A percentile compares a stretch with the other conserved stretches of the same genome.
These are phyloP conservation scores for Aspergillus oerlinghausenensis DNA, from an alignment of 2,329 filamentous ascomycete genomes.

Conservation along the genomic window DNA sequence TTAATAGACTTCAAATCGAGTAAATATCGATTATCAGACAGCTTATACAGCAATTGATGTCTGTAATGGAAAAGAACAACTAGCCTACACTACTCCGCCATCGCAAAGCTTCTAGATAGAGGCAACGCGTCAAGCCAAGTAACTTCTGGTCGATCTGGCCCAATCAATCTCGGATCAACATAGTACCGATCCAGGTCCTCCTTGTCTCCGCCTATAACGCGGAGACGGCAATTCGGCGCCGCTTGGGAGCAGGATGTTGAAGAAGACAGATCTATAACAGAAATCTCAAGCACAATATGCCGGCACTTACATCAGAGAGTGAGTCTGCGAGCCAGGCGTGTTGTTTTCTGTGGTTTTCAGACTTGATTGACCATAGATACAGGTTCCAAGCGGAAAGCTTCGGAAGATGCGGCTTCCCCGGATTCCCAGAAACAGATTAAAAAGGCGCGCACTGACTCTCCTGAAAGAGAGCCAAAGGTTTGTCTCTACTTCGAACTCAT, in stretches of 20 bases:
- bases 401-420: constrained; percentile 43
- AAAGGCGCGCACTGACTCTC: constrained; percentile 47
- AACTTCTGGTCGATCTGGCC: constrained; percentile 16
- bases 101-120: not conserved
- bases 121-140: not conserved
- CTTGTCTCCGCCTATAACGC: constrained; percentile 10
- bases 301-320: constrained; percentile 29
- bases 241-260: not conserved
- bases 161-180: constrained; percentile 18
- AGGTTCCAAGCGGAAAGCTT: constrained; percentile 47
- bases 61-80: constrained; percentile 1
- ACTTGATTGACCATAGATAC: constrained; percentile 8
- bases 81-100: not conserved
- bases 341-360: not conserved
- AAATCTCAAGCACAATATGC: constrained; percentile 17
- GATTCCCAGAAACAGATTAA: constrained; percentile 43
- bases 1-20: not conserved
- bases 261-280: constrained; percentile 1
- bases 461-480: constrained; percentile 34
- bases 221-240: constrained; percentile 12
- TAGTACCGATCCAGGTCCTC: constrained; percentile 19
- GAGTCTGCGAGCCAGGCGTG: constrained; percentile 6
- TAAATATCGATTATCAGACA: not conserved
- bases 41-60: constrained; percentile 2
- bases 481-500: not conserved